Conservation (phyloP, 2,329 filamentous ascomycete genomes). For the Cadophora sp. region DNA sequence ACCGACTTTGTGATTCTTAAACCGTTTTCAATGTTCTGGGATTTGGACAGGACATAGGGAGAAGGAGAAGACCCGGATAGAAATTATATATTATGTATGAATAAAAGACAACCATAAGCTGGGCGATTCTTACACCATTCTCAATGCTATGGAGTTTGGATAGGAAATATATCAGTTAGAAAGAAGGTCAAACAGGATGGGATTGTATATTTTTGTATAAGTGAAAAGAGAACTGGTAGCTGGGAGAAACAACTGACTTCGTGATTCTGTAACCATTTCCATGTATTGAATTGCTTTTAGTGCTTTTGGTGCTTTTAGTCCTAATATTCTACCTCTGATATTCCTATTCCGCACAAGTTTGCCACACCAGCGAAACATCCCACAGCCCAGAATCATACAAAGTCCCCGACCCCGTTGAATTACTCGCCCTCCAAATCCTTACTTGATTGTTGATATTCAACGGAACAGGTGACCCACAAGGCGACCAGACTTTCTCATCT, state of each 20-base stretch:
- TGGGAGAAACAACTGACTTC: not conserved
- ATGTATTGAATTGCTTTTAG: not conserved
- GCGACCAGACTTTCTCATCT: constrained; percentile 29
- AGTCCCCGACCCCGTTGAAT: constrained; percentile 3
- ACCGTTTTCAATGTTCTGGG: too few species aligned
- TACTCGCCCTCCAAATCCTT: constrained; percentile 21
- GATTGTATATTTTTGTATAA: not conserved
- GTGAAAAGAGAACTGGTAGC: too few species aligned
- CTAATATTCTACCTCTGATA: not conserved
- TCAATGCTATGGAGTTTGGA: too few species aligned
- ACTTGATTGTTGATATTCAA: constrained; percentile 37
- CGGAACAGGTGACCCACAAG: constrained; percentile 28
- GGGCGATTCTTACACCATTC: too few species aligned
- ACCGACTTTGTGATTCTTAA: not conserved
- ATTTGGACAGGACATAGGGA: too few species aligned
- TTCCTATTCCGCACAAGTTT: not conserved
- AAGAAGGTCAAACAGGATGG: too few species aligned
- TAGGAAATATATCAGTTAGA: too few species aligned
- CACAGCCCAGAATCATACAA: constrained; percentile 12
- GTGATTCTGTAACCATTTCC: not conserved
- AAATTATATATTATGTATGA: too few species aligned
- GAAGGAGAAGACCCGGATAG: too few species aligned
- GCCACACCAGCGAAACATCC: constrained; percentile 9
- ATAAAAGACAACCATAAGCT: too few species aligned
- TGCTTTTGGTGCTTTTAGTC: not conserved